Evolutionary conservation across 208 protist genomes (phyloP).

Genomic region (Wallacemonas rigidus): DNA sequence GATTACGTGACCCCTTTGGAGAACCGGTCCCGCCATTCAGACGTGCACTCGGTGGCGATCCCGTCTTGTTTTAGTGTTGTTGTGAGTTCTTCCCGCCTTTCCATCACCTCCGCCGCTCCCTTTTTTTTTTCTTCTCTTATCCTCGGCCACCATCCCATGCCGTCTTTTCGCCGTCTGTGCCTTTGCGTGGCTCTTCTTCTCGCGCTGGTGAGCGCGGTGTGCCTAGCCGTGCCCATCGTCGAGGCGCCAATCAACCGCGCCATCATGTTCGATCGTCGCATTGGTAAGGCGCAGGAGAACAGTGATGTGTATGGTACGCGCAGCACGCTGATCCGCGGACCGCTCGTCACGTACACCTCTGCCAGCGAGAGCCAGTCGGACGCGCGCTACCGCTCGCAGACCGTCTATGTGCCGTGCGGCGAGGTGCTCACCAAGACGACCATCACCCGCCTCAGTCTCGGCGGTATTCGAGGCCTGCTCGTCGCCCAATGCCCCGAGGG

Average conservation of each 20-base stretch:
- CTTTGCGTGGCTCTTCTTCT: background rate
- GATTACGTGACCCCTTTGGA: too few relatives aligned
- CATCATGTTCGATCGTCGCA: slow-evolving; percentile 57
- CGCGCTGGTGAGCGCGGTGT: slow-evolving; percentile 7
- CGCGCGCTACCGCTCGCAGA: slow-evolving; percentile 33
- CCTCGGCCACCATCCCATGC: background rate
- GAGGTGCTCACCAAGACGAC: slow-evolving; percentile 44
- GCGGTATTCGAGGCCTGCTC: slow-evolving; percentile 47
- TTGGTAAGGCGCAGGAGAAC: slow-evolving; percentile 15
- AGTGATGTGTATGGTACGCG: slow-evolving; percentile 42
- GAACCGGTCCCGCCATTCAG: too few relatives aligned
- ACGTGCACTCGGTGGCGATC: too few relatives aligned
- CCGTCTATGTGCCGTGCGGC: slow-evolving; percentile 58
- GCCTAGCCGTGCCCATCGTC: slow-evolving; percentile 28
- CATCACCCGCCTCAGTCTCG: slow-evolving; percentile 31
- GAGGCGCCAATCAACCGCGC: slow-evolving; percentile 43
- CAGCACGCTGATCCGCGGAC: slow-evolving; percentile 54
- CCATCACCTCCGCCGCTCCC: too few relatives aligned
- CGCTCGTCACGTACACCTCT: slow-evolving; percentile 38
- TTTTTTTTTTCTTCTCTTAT: slow-evolving; percentile 14
- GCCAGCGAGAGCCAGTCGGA: background rate
- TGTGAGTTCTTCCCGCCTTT: too few relatives aligned
- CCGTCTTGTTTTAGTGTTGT: too few relatives aligned
- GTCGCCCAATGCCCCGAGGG: slow-evolving; percentile 43
- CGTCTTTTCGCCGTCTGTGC: background rate